Evolutionary conservation across 352 stramenopile species (phyloP), one percentile per base, ranked within the genome.

Genomic region (Blastocystis sp.): DNA sequence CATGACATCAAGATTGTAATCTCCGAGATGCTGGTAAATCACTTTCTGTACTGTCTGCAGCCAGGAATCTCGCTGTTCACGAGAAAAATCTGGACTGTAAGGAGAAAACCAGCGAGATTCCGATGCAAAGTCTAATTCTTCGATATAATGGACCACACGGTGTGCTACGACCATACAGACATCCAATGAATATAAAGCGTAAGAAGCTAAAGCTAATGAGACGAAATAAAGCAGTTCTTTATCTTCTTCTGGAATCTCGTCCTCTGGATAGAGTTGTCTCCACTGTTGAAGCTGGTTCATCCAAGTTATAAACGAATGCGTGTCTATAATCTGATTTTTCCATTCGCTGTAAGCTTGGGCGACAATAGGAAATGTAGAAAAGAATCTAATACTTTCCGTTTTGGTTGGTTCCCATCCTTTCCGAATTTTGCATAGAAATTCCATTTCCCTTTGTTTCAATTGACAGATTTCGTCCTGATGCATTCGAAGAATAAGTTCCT

Each of bases 371-470:
- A 41, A 45, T 13, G 23, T n/a, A 34, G 9, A 23, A 29, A 80
- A 63, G 20, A 80, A 62, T 4, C 15, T 18, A 20, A 61, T 47
- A 20, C 11, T 47, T 3, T 80, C 70, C 13, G 20, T 23, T 41
- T 43, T 37, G 55, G 23, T 43, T 26, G 70, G 70, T 45, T 80
- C 70, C 70, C 70, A 80, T 43, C 70, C 70, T 63, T 23, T 45
- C n/a, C 50, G 26, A 4, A 80, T 29, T 80, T 80, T 80, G 13
- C 7, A 20, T 6, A 80, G n/a, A 64, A 50, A 80, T 45, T 63
- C 34, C 3, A 41, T n/a, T 62, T 80, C 41, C 37, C 41, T 41
- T 20, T 34, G 13, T 9, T 80, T 62, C n/a, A 80, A 8, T 11
- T 43, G 45, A 39, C 50, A 15, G 23, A 63, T 41, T 61, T 80